Evolutionary conservation across 148 eudicot genomes (phyloP).

Genomic region (Arbutus unedo): DNA sequence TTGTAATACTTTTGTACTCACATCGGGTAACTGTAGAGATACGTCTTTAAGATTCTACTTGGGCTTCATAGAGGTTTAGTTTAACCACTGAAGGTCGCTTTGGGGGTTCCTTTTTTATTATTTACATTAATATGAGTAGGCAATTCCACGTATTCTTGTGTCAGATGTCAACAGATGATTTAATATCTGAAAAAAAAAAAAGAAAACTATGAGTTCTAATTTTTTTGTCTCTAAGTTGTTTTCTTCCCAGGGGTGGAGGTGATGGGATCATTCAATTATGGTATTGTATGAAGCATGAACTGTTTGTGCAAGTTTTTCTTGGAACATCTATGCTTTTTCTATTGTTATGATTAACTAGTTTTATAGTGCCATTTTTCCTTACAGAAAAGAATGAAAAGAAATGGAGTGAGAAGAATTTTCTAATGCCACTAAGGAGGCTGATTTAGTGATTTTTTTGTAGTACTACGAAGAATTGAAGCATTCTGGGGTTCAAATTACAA

Average conservation of each 20-base stretch:
- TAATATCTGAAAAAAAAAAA: not conserved
- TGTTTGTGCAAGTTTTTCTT: not conserved
- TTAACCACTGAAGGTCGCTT: not conserved
- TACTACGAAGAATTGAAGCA: constrained; percentile 44
- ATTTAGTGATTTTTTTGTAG: constrained; percentile 41
- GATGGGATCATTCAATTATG: not conserved
- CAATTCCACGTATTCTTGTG: not conserved
- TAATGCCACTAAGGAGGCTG: constrained; percentile 7
- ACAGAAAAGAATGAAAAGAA: not conserved
- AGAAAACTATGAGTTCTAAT: not conserved
- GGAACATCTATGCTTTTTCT: constrained; percentile 5
- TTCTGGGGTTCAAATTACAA: constrained; percentile 50
- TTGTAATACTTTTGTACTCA: not conserved
- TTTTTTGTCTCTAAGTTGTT: not conserved
- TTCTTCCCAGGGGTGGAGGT: not conserved
- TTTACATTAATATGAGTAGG: not conserved
- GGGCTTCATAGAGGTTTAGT: constrained; percentile 1
- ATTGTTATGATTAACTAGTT: not conserved
- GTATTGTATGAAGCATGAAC: not conserved
- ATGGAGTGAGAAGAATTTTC: not conserved
- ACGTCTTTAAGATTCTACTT: not conserved
- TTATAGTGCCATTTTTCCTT: not conserved
- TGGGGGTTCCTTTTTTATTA: not conserved
- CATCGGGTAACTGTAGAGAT: not conserved
- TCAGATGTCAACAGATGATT: not conserved